A percentile compares a stretch with the other conserved stretches of the same genome.
These are phyloP conservation scores for Colletotrichum costaricense DNA, from an alignment of 2,329 filamentous ascomycete genomes.

Conservation along the genomic window DNA sequence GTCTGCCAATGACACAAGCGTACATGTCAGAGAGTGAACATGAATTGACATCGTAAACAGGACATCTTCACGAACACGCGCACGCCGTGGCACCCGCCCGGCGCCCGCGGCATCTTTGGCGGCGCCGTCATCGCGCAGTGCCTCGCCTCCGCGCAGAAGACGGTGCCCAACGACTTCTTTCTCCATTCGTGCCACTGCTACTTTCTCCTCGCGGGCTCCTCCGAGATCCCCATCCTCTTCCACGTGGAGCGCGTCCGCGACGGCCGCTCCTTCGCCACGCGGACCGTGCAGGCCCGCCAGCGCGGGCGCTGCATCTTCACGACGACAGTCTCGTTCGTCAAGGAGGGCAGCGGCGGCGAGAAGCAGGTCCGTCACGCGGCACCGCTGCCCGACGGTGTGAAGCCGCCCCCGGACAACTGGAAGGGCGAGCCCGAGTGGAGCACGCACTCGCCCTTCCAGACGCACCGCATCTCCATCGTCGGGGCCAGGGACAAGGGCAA, in stretches of 20 bases:
- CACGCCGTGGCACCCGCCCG: slow-evolving; percentile 90
- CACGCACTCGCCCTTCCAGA: slow-evolving; percentile 62
- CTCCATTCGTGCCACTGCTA: slow-evolving; percentile 99
- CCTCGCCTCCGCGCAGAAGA: slow-evolving; percentile 87
- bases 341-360: slow-evolving; percentile 66
- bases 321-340: slow-evolving; percentile 89
- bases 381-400: slow-evolving; percentile 62
- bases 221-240: slow-evolving; percentile 88
- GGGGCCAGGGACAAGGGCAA: slow-evolving; percentile 55
- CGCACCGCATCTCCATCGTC: slow-evolving; percentile 54
- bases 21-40: not conserved
- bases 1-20: too few relatives aligned
- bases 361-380: slow-evolving; percentile 73
- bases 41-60: slow-evolving; percentile 55
- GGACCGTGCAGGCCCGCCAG: slow-evolving; percentile 96
- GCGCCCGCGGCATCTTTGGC: slow-evolving; percentile 93
- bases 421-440: slow-evolving; percentile 61
- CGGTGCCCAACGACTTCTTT: slow-evolving; percentile 82
- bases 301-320: slow-evolving; percentile 92
- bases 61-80: slow-evolving; percentile 96
- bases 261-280: slow-evolving; percentile 88
- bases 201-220: slow-evolving; percentile 91
- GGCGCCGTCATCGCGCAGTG: slow-evolving; percentile 94
- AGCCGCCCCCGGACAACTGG: slow-evolving; percentile 48
- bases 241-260: slow-evolving; percentile 95